Base-by-base conservation (phyloP, 306 rosid species). In the Acmispon strigosus region DNA sequence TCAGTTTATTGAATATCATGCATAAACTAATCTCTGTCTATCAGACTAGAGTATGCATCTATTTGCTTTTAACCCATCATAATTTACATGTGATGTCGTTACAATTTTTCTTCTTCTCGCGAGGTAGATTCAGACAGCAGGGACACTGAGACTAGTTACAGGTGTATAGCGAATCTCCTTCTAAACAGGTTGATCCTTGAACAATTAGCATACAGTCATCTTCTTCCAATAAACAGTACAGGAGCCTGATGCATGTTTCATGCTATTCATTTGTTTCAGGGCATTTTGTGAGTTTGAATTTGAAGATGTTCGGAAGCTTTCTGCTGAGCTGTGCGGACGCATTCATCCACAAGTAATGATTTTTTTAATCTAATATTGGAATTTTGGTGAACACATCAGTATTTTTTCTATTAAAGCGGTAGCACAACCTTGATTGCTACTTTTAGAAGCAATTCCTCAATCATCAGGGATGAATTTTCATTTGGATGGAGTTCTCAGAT, bases 241-340 rank as follows among this genome's bases (percentile, higher is more conserved):
- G 36, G 62, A 69, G 41, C 39, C 52, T 44, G 61, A 70, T 75
- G 62, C 55, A 74, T 60, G 41, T 60, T 9, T 32, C 45, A 16
- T 60, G 17, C 32, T 55, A 50, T 62, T 19, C 22, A 47, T 47
- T 51, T 47, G 53, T 65, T 59, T 73, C 87, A 88, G 98, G 89
- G 91, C 96, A 58, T 86, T 88, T 67, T 56, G 73, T 75, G 83
- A 87, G 78, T 80, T 74, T 70, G 96, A 90, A 80, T 93, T 88
- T 85, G 92, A 90, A 66, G 94, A 90, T 44, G 98, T 90, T 17
- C 86, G 83, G 72, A 93, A 87, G 74, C 89, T 88, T 59, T 89
- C 98, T 72, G 97, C 98, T 80, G 97, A 93, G 89, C 83, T 93
- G 9, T 87, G 94, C 81, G 97, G 97, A 44, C 92, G 96, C 81